phyloP scores from a whole-genome alignment of 257 asterid species.

The Nyctanthes arbortristis region DNA sequence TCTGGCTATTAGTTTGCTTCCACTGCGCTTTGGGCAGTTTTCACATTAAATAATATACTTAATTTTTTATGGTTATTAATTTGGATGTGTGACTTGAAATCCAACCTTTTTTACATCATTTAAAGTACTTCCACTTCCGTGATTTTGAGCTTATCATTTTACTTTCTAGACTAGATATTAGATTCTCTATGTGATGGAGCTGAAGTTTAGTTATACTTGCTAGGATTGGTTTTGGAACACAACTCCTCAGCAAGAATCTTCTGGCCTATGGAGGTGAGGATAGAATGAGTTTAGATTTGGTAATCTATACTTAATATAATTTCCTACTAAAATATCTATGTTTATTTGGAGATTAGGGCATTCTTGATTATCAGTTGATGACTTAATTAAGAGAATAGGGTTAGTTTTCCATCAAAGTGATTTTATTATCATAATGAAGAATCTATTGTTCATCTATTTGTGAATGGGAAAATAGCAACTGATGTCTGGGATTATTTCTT shows the following conservation, averaged over 20 bases:
- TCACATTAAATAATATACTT: not conserved
- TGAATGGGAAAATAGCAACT: no score
- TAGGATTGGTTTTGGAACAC: constrained; percentile 82
- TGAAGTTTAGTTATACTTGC: constrained; percentile 96
- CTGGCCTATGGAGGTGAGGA: constrained; percentile 87
- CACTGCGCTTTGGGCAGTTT: constrained; percentile 10
- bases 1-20: constrained; percentile 12
- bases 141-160: constrained; percentile 36
- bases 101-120: not conserved
- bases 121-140: constrained; percentile 18
- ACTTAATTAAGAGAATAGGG: constrained; percentile 98
- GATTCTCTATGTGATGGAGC: constrained; percentile 99
- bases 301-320: not conserved
- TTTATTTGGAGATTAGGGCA: constrained; percentile 11
- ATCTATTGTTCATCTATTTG: no score
- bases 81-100: constrained; percentile 1
- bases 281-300: constrained; percentile 16
- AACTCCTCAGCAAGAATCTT: constrained; percentile 90
- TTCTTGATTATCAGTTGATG: constrained; percentile 95
- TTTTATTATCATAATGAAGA: no score
- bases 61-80: constrained; percentile 8
- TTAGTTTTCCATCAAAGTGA: no score
- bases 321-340: no score
- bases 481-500: no score
- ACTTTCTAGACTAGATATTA: constrained; percentile 82